Evolutionary conservation across 768 basidiomycete genomes (phyloP), one percentile per base, ranked within the genome.

Genomic region (Kwoniella pini): DNA sequence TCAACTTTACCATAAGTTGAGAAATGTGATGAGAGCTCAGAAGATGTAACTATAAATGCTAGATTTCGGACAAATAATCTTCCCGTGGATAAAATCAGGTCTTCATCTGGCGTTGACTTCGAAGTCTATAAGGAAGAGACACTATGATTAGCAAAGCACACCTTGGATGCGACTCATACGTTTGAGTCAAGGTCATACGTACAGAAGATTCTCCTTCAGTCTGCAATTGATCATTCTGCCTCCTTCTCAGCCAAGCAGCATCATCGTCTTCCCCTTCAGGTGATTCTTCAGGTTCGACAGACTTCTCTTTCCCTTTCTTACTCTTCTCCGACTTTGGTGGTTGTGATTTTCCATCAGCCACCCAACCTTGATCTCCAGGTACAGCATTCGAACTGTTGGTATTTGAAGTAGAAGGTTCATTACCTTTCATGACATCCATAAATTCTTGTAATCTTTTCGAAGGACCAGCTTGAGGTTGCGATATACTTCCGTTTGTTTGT

Each of bases 1-100:
- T 83, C 82, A 31, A 96, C 74, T 44, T 84, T 81, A 9, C 94
- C 94, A 73, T 84, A 90, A 0, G 83, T 80, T 2, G 78, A 74
- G 76, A 93, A 92, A 1, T 87, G 81, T 12, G 83, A 81, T 2
- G 77, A 70, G 0, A 98, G 79, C 50, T 96, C 92, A 1, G 81
- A 77, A 17, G 88, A 84, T 6, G 88, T 87, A 58, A 89, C 90
- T 0, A 87, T 84, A 71, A 92, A 98, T 0, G 92, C 83, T n/a
- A 99, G 79, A 73, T 98, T 99, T n/a, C 96, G 90, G 4, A 99
- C 80, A 72, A 98, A 98, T 1, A 98, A 80, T 3, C 94, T 85
- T 0, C 85, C 83, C 0, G 92, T 94, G 57, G 84, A 82, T 4
- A 87, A 79, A 53, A 95, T 88, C 1, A 86, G 85, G 26, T 76